A percentile compares a stretch with the other conserved stretches of the same genome.
phyloP scores from a whole-genome alignment of 2,329 filamentous ascomycete species.

The Aspergillus felis region DNA sequence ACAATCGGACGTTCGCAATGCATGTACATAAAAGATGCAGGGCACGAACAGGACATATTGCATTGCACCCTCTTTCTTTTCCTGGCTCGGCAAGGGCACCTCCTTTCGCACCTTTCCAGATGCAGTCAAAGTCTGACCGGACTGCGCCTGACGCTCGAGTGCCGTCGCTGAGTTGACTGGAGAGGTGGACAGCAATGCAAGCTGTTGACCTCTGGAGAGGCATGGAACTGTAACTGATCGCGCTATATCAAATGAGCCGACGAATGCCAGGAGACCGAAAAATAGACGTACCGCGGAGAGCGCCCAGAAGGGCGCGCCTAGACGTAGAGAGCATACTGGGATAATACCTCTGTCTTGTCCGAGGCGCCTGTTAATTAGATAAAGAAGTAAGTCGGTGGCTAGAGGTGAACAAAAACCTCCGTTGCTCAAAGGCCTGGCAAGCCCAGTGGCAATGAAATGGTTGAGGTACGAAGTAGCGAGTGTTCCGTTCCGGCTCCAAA shows the following conservation, averaged over 20 bases:
- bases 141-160: conserved; percentile 33
- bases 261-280: conserved; percentile 3
- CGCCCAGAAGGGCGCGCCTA: conserved; percentile 24
- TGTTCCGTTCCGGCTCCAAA: not conserved
- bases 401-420: not conserved
- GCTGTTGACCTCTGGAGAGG: conserved; percentile 32
- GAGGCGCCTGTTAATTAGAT: not conserved
- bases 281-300: conserved; percentile 23
- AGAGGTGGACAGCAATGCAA: conserved; percentile 42
- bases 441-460: not conserved
- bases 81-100: conserved; percentile 47
- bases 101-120: conserved; percentile 45
- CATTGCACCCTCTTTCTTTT: conserved; percentile 49
- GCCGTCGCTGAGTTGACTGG: conserved; percentile 41
- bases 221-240: conserved; percentile 26
- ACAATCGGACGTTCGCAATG: not conserved
- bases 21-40: not conserved
- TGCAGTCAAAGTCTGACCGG: conserved; percentile 33
- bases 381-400: not conserved
- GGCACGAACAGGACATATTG: conserved; percentile 48
- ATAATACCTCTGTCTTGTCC: not conserved
- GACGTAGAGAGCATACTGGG: conserved; percentile 25
- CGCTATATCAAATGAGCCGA: conserved; percentile 22
- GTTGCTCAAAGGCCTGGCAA: not conserved
- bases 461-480: not conserved